Evolutionary conservation across 2,329 filamentous ascomycete genomes (phyloP).

Genomic region (Aspergillus sp.): DNA sequence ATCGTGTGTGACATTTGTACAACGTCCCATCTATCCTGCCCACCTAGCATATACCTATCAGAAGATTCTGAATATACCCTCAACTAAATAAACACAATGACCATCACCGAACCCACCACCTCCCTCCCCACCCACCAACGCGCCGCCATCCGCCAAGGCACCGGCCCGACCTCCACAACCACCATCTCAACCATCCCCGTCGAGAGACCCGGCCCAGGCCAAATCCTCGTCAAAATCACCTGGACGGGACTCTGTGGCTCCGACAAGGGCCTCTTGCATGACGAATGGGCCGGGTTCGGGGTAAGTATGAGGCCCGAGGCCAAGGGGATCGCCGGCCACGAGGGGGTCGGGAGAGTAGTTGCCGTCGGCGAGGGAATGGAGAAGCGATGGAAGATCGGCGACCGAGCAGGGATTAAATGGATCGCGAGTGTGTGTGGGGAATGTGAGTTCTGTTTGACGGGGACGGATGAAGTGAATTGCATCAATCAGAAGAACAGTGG

Average conservation of each 20-base stretch:
- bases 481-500: conserved; percentile 18
- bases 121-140: conserved; percentile 5
- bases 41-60: too few species aligned
- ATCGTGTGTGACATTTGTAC: not conserved
- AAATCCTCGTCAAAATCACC: conserved; percentile 17
- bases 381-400: conserved; percentile 23
- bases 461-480: conserved; percentile 21
- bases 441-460: conserved; percentile 22
- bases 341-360: conserved; percentile 47
- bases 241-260: conserved; percentile 16
- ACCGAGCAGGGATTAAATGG: conserved; percentile 26
- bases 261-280: conserved; percentile 8
- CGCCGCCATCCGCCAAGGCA: conserved; percentile 4
- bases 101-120: not conserved
- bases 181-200: conserved; percentile 3
- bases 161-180: not conserved
- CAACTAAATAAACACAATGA: not conserved
- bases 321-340: conserved; percentile 38
- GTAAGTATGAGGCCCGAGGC: conserved; percentile 4
- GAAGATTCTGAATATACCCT: too few species aligned
- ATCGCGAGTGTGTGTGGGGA: conserved; percentile 21
- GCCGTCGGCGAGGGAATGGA: conserved; percentile 33
- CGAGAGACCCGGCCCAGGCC: conserved; percentile 1
- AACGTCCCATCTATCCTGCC: too few species aligned
- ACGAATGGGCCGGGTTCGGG: conserved; percentile 8